A percentile compares a stretch with the other conserved stretches of the same genome.
Conservation (phyloP, 2,329 filamentous ascomycete genomes). For the Talaromyces sp. region DNA sequence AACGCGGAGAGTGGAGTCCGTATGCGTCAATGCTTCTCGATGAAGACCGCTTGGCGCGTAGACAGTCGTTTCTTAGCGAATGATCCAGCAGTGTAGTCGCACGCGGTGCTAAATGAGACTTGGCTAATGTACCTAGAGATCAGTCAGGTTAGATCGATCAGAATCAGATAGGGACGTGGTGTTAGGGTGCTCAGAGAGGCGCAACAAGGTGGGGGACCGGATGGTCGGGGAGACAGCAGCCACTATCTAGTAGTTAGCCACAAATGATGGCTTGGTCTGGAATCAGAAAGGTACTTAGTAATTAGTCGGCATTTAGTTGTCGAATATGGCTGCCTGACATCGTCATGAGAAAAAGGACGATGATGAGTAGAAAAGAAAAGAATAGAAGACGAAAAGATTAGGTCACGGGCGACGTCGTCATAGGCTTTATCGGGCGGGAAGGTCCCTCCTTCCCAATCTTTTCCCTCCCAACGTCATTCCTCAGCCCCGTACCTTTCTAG, state of each 20-base stretch:
- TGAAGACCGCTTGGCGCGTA: background rate
- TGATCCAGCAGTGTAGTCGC: background rate
- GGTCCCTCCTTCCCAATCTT: background rate
- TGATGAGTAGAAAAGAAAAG: background rate
- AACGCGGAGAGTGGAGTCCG: background rate
- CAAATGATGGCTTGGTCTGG: too few species aligned
- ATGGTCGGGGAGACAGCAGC: background rate
- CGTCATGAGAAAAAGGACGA: background rate
- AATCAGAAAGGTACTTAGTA: too few species aligned
- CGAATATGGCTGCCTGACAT: background rate
- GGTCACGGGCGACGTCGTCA: slow-evolving; percentile 1
- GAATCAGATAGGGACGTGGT: background rate
- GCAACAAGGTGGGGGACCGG: background rate
- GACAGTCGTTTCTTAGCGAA: background rate
- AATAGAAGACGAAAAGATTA: background rate
- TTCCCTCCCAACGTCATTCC: slow-evolving; percentile 1
- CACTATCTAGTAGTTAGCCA: too few species aligned
- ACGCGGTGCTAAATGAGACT: background rate
- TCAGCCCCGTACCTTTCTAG: background rate
- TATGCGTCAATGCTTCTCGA: background rate
- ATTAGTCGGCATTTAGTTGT: background rate
- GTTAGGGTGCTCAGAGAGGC: background rate
- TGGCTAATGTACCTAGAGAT: background rate
- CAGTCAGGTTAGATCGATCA: background rate
- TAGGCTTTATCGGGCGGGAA: slow-evolving; percentile 3